phyloP scores from a whole-genome alignment of 805 yeast species.

The Barnettozyma populi region DNA sequence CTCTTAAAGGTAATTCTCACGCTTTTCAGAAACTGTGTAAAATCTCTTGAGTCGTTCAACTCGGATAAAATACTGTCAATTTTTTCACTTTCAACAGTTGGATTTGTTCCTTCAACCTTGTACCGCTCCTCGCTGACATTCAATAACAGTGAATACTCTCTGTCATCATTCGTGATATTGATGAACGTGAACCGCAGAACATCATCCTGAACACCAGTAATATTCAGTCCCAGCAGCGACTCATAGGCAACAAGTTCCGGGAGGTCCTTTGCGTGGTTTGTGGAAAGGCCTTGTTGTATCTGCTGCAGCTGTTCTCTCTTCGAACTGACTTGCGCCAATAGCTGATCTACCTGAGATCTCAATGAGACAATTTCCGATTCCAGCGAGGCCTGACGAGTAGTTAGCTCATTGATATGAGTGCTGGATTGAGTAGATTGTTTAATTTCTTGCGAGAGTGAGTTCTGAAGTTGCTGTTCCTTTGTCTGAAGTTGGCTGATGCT shows the following conservation, averaged over 20 bases:
- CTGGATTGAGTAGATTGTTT: conserved; percentile 29
- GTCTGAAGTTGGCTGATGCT: background rate
- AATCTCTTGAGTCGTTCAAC: conserved; percentile 18
- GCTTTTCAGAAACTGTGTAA: conserved; percentile 20
- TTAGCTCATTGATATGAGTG: conserved; percentile 29
- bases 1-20: conserved; percentile 18
- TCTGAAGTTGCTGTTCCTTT: conserved; percentile 11
- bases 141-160: conserved; percentile 38
- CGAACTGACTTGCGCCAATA: conserved; percentile 27
- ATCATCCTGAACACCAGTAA: conserved; percentile 45
- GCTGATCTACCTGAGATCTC: conserved; percentile 28
- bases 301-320: conserved; percentile 30
- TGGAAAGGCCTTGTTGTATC: conserved; percentile 31
- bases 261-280: conserved; percentile 42
- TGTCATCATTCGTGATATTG: conserved; percentile 40
- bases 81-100: conserved; percentile 29
- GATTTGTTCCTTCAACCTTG: conserved; percentile 33
- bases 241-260: conserved; percentile 52
- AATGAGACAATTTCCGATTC: conserved; percentile 26
- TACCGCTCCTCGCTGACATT: conserved; percentile 40
- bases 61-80: conserved; percentile 13
- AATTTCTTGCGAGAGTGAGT: conserved; percentile 9
- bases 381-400: conserved; percentile 31
- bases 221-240: conserved; percentile 45
- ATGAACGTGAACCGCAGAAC: conserved; percentile 43